Percentiles rank a stretch among this genome's conserved stretches.
These are phyloP conservation scores for Trametes polyzona DNA, from an alignment of 1,284 basidiomycete species.

Conservation along the genomic window DNA sequence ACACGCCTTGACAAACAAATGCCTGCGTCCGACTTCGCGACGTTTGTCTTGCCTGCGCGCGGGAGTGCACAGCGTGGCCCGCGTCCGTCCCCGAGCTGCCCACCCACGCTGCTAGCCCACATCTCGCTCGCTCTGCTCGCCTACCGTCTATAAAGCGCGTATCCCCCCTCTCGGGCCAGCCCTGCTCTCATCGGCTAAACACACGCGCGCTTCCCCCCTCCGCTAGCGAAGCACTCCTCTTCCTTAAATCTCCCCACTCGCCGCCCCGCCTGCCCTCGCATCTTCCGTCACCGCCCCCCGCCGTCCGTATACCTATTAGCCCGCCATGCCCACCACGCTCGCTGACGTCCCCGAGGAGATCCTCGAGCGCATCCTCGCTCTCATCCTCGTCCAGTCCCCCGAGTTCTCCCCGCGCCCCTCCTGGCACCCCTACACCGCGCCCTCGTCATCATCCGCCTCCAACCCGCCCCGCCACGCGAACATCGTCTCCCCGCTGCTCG, in stretches of 20 bases:
- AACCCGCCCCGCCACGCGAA: conserved; percentile 9
- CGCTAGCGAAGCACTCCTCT: conserved; percentile 15
- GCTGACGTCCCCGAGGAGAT: conserved; percentile 59
- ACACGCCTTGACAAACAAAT: neutral
- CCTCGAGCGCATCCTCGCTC: conserved; percentile 52
- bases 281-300: conserved; percentile 4
- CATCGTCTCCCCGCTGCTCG: conserved; percentile 48
- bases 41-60: neutral
- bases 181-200: conserved; percentile 23
- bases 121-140: conserved; percentile 5
- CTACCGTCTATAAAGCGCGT: conserved; percentile 21
- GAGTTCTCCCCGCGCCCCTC: conserved; percentile 27
- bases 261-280: neutral
- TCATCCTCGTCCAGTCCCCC: conserved; percentile 38
- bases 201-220: conserved; percentile 16
- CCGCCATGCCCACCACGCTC: conserved; percentile 31
- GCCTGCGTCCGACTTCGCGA: neutral
- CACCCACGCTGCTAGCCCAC: neutral
- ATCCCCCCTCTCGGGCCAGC: conserved; percentile 15
- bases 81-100: conserved; percentile 23
- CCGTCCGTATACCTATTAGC: neutral
- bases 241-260: conserved; percentile 22
- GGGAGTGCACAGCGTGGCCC: conserved; percentile 7
- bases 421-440: conserved; percentile 35
- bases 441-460: conserved; percentile 1